These are phyloP conservation scores for Coccomyxa sp. DNA, from an alignment of 139 green algal genomes.

Conservation along the genomic window DNA sequence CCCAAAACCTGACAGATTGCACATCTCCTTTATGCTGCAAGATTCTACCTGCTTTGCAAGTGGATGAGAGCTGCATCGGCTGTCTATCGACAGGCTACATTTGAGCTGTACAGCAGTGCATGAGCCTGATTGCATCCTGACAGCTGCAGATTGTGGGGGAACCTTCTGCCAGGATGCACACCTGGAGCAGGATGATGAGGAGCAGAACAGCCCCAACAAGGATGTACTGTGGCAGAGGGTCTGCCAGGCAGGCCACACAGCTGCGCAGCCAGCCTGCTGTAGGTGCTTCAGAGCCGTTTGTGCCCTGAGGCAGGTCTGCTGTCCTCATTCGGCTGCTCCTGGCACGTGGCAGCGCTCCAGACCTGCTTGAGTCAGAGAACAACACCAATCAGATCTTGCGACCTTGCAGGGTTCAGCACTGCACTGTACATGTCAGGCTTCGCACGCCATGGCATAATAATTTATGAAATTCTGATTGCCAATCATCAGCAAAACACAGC, in stretches of 20 bases:
- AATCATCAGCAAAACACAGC: background rate
- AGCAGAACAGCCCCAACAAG: background rate
- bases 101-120: background rate
- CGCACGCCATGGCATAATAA: no score
- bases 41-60: background rate
- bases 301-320: no score
- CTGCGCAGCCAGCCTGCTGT: background rate
- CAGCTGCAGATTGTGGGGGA: background rate
- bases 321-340: no score
- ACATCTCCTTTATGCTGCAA: background rate
- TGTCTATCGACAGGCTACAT: background rate
- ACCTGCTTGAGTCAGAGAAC: no score
- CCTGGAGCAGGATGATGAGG: background rate
- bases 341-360: no score
- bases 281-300: no score
- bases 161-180: background rate
- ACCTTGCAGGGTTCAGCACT: no score
- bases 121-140: background rate
- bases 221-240: background rate
- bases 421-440: no score
- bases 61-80: background rate
- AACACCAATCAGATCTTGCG: no score
- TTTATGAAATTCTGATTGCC: background rate
- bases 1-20: no score
- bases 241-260: background rate